phyloP scores from a whole-genome alignment of 2,329 filamentous ascomycete genomes.

The Diaporthe vaccinii region DNA sequence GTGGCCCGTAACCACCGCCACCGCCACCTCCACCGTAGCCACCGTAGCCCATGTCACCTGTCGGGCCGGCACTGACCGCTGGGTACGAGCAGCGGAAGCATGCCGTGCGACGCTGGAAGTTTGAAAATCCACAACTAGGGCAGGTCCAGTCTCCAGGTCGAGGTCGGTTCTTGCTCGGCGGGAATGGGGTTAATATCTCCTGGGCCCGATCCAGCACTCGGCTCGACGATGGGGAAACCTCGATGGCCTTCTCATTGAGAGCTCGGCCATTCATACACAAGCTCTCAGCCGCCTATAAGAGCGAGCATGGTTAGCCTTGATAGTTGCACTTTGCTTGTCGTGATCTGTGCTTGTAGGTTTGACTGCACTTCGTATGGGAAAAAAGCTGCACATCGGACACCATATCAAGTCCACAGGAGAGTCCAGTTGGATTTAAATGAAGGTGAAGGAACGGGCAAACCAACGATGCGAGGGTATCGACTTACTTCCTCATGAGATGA shows the following conservation, averaged over 20 bases:
- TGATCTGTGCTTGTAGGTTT: slow-evolving; percentile 10
- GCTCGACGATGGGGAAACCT: slow-evolving; percentile 97
- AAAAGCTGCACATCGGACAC: slow-evolving; percentile 19
- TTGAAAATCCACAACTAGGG: slow-evolving; percentile 98
- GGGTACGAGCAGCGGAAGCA: slow-evolving; percentile 99
- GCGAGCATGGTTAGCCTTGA: slow-evolving; percentile 33
- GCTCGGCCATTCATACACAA: slow-evolving; percentile 99
- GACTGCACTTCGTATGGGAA: slow-evolving; percentile 18
- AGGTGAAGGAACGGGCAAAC: slow-evolving; percentile 34
- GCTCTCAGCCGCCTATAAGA: slow-evolving; percentile 87
- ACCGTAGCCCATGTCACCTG: slow-evolving; percentile 71
- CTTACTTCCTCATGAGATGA: slow-evolving; percentile 98
- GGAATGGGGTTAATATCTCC: slow-evolving; percentile 96
- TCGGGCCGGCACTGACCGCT: slow-evolving; percentile 85
- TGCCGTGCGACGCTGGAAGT: slow-evolving; percentile 97
- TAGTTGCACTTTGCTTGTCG: slow-evolving; percentile 6
- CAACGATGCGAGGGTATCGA: slow-evolving; percentile 44
- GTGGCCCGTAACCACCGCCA: slow-evolving; percentile 79
- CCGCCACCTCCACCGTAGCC: slow-evolving; percentile 61
- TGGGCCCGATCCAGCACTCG: slow-evolving; percentile 95
- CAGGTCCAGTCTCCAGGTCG: slow-evolving; percentile 99
- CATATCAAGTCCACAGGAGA: slow-evolving; percentile 21
- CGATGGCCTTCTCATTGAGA: slow-evolving; percentile 98
- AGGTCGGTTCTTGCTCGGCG: slow-evolving; percentile 97
- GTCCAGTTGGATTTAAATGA: slow-evolving; percentile 23